Percentiles rank a stretch among this genome's conserved stretches.
These are phyloP conservation scores for Gossypium anomalum DNA, from an alignment of 345 rosid genomes.

Conservation along the genomic window DNA sequence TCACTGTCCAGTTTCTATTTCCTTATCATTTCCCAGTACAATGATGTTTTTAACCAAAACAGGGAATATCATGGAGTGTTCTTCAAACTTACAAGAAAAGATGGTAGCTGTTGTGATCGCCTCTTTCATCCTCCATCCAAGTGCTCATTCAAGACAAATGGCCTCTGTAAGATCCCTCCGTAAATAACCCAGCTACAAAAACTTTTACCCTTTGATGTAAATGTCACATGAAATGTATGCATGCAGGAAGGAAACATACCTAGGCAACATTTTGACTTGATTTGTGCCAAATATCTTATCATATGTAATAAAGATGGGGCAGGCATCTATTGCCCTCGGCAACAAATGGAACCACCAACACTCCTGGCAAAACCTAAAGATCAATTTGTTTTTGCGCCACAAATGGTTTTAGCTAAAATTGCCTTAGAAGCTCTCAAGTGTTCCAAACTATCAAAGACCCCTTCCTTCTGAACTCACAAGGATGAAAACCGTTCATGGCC, in stretches of 20 bases:
- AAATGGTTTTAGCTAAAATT: not conserved
- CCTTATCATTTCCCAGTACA: not conserved
- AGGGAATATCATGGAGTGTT: not conserved
- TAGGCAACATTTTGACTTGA: slow-evolving; percentile 3
- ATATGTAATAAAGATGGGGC: not conserved
- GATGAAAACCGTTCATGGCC: slow-evolving; percentile 58
- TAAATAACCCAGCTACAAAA: not conserved
- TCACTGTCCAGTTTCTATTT: not conserved
- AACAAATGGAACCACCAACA: not conserved
- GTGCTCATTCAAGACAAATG: not conserved
- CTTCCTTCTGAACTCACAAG: slow-evolving; percentile 47
- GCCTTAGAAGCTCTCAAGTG: slow-evolving; percentile 21
- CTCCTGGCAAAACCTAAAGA: not conserved
- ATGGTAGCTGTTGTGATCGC: not conserved
- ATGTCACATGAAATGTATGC: not conserved
- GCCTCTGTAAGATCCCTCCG: not conserved
- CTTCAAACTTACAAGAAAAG: slow-evolving; percentile 8
- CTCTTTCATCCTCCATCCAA: not conserved
- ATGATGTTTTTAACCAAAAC: not conserved
- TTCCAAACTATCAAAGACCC: slow-evolving; percentile 66
- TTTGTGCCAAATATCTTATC: not conserved
- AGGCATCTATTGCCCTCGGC: not conserved
- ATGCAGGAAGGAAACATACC: not conserved
- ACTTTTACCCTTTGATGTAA: not conserved
- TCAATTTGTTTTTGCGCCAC: not conserved